These are phyloP conservation scores for Schoenoplectus tabernaemontani DNA, from an alignment of 202 grass and related monocot species.

Conservation along the genomic window DNA sequence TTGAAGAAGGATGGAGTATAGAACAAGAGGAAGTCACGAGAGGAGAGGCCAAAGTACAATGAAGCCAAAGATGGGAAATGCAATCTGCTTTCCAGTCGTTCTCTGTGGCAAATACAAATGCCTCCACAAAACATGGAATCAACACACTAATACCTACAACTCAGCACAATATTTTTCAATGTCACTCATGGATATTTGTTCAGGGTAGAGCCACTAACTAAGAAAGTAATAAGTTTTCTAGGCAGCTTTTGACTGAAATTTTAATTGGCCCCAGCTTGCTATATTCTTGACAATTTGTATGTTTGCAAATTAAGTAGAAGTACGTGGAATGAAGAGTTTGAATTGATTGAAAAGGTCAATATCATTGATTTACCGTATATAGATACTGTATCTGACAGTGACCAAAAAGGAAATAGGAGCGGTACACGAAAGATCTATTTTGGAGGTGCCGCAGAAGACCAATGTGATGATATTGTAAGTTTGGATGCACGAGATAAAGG, in stretches of 20 bases:
- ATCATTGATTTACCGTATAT: neutral
- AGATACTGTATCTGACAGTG: neutral
- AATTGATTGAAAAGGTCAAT: neutral
- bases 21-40: constrained; percentile 24
- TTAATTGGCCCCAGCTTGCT: neutral
- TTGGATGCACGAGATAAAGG: too few relatives aligned
- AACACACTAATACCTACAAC: constrained; percentile 13
- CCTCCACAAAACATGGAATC: constrained; percentile 27
- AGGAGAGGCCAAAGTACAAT: constrained; percentile 8
- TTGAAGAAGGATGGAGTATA: constrained; percentile 10
- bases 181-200: neutral
- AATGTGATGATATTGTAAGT: too few relatives aligned
- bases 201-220: neutral
- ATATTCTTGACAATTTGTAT: constrained; percentile 2
- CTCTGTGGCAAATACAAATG: constrained; percentile 22
- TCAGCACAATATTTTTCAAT: constrained; percentile 4
- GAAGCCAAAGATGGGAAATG: constrained; percentile 14
- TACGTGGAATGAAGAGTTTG: neutral
- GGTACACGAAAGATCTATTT: neutral
- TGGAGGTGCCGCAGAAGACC: neutral
- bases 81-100: constrained; percentile 6
- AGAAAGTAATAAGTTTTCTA: neutral
- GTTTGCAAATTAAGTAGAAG: neutral
- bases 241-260: neutral
- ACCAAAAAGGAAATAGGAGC: neutral